Evolutionary conservation across 768 basidiomycete genomes (phyloP), one percentile per base, ranked within the genome.

Genomic region (Xerocomus brunneocitrinus): DNA sequence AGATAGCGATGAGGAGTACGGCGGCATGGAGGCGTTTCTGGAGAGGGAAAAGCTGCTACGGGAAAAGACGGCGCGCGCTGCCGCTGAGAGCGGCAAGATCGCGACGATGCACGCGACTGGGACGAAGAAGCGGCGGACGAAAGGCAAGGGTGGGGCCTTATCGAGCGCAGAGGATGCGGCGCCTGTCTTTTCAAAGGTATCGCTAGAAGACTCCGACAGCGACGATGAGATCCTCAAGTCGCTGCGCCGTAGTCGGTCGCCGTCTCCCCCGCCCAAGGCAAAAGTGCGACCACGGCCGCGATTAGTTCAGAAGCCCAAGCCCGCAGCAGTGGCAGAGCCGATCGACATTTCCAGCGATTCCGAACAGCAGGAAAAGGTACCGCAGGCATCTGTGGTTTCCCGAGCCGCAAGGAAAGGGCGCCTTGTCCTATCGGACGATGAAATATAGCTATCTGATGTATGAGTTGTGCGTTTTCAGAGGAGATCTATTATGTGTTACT

Each of bases 1-100:
- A 64, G 93, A 97, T 71, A 91, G 89, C 57, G 94, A 97, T 62
- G 85, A 76, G 51, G 90, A 91, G 67, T 82, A 82, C 53, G 89
- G 80, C 14, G 85, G 88, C 63, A 86, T 92, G 68, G 85, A 88
- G 47, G 81, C 76, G 5, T 97, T 97, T 77, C 81, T 93, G 53
- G 85, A 78, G 69, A 80, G 77, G 62, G 94, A 95, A 71, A 80
- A 79, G 62, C 73, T 56, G 47, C 67, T 82, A 62, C 77, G 88
- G 44, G 80, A 81, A 64, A 78, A 75, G 66, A 77, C 71, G 34
- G 69, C 77, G 4, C 73, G 73, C 25, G 73, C 72, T 32, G 77
- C 78, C 35, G 79, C 73, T 12, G 69, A 75, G 49, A 67, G 61
- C 47, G 78, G 74, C 5, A 74, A 59, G 56, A 72, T 73, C 4